Evolutionary conservation across 345 rosid species (phyloP).

Genomic region (Lumnitzera littorea): DNA sequence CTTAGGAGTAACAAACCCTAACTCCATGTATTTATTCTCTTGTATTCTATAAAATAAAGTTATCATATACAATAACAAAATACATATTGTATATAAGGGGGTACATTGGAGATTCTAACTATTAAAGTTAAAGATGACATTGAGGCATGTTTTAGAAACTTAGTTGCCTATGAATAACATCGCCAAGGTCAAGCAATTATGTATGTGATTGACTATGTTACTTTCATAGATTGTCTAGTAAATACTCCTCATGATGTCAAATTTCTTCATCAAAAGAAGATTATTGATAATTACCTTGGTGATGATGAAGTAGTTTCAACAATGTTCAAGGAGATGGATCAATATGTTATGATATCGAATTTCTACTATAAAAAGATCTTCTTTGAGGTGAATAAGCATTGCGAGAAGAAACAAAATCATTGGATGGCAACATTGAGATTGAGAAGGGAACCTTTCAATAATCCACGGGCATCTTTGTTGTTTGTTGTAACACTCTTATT

Average conservation of each 20-base stretch:
- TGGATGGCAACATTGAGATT: conserved; percentile 10
- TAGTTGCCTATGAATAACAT: conserved; percentile 11
- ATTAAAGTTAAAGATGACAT: conserved; percentile 1
- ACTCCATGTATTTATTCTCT: no score
- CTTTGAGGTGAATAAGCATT: not conserved
- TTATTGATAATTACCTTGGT: conserved; percentile 9
- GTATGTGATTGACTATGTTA: conserved; percentile 8
- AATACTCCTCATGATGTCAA: conserved; percentile 10
- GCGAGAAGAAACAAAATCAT: not conserved
- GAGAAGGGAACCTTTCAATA: not conserved
- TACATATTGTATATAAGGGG: no score
- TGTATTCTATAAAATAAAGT: no score
- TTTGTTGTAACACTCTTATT: not conserved
- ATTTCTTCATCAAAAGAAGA: conserved; percentile 3
- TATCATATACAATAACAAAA: no score
- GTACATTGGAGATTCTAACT: conserved; percentile 1
- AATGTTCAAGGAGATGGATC: conserved; percentile 10
- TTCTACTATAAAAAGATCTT: not conserved
- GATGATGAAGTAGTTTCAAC: conserved; percentile 10
- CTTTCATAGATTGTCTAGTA: conserved; percentile 12
- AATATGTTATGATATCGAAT: not conserved
- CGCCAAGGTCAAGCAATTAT: no score
- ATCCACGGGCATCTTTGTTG: conserved; percentile 8
- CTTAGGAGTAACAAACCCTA: no score
- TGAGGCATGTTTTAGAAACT: conserved; percentile 12